Evolutionary conservation across 371 early-diverging fungal genomes (phyloP).

Genomic region (Smittium mucronatum): DNA sequence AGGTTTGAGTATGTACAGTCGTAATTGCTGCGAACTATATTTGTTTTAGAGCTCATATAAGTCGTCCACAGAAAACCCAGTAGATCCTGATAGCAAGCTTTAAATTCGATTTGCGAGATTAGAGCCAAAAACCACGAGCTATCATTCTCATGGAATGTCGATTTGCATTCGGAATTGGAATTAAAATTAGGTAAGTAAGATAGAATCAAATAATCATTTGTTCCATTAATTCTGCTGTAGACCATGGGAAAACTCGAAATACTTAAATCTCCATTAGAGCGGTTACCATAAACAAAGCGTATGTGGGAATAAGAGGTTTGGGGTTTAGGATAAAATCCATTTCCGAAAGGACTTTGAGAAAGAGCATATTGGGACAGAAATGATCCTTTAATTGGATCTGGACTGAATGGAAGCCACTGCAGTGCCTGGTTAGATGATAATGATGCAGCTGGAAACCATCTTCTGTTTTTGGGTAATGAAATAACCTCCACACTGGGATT

Average conservation of each 20-base stretch:
- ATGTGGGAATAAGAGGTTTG: not conserved
- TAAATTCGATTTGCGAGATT: not conserved
- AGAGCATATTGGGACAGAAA: not conserved
- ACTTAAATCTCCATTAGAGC: not conserved
- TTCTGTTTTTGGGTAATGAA: constrained; percentile 18
- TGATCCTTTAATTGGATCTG: not conserved
- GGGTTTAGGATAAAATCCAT: not conserved
- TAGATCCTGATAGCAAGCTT: not conserved
- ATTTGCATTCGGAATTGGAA: not conserved
- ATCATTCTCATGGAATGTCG: not conserved
- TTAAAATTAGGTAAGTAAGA: not conserved
- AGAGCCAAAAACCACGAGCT: not conserved
- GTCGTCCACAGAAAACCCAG: not conserved
- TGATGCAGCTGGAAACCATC: constrained; percentile 32
- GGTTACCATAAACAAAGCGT: not conserved
- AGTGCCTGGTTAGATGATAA: constrained; percentile 25
- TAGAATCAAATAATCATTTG: not conserved
- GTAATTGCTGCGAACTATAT: not conserved
- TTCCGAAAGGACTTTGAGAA: not conserved
- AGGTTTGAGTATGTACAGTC: not conserved
- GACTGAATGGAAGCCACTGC: constrained; percentile 15
- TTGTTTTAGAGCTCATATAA: not conserved
- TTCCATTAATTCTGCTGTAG: not conserved
- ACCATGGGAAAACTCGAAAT: not conserved
- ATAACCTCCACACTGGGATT: not conserved